phyloP scores from a whole-genome alignment of 108 stramenopile species.

The Epipyxis sp. region DNA sequence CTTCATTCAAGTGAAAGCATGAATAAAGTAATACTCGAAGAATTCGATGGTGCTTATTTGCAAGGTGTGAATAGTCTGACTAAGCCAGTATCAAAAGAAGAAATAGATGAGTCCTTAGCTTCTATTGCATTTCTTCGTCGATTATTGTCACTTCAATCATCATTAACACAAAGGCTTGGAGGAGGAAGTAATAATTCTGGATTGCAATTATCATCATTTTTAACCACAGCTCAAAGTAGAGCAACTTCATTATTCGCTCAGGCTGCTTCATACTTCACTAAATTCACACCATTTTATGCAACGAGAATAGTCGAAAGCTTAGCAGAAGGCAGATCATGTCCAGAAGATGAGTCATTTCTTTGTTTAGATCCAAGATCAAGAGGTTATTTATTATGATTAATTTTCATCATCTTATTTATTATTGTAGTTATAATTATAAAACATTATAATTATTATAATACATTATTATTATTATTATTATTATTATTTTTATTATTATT shows the following conservation, averaged over 20 bases:
- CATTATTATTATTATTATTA: no score
- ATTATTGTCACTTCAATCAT: slow-evolving; percentile 54
- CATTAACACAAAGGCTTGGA: slow-evolving; percentile 55
- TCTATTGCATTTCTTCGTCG: slow-evolving; percentile 49
- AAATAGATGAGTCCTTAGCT: slow-evolving; percentile 42
- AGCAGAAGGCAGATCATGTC: slow-evolving; percentile 75
- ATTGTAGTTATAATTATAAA: background rate
- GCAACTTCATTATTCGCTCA: slow-evolving; percentile 86
- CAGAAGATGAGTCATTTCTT: slow-evolving; percentile 88
- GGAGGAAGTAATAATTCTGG: slow-evolving; percentile 39
- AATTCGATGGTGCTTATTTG: background rate
- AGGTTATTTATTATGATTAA: no score
- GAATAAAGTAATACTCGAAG: slow-evolving; percentile 5
- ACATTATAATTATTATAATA: background rate
- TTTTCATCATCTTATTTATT: no score
- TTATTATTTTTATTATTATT: no score
- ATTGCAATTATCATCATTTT: slow-evolving; percentile 66
- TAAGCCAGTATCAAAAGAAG: slow-evolving; percentile 6
- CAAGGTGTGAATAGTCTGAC: slow-evolving; percentile 12
- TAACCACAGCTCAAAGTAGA: slow-evolving; percentile 78
- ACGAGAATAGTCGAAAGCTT: slow-evolving; percentile 85
- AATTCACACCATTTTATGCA: slow-evolving; percentile 76
- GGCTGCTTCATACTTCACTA: slow-evolving; percentile 79
- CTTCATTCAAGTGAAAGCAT: background rate
- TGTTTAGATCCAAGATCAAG: slow-evolving; percentile 86